A percentile compares a stretch with the other conserved stretches of the same genome.
These are phyloP conservation scores for Melampsora larici-populina DNA, from an alignment of 1,284 basidiomycete species.

Conservation along the genomic window DNA sequence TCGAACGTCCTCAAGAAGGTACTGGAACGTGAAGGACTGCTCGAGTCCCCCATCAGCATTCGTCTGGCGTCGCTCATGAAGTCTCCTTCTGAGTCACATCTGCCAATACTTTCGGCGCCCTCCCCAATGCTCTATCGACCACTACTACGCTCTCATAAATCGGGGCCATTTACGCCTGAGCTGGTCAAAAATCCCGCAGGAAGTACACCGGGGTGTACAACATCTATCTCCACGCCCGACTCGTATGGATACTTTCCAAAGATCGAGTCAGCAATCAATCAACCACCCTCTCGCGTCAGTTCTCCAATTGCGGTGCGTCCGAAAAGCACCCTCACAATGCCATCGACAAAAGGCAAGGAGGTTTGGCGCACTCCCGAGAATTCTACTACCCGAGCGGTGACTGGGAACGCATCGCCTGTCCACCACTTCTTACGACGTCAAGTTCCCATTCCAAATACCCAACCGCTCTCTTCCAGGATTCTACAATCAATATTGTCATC, in stretches of 20 bases:
- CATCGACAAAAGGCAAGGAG: neutral
- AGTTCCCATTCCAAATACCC: conserved; percentile 7
- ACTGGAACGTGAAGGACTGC: neutral
- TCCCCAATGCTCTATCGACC: neutral
- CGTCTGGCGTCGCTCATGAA: neutral
- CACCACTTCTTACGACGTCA: conserved; percentile 8
- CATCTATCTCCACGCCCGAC: neutral
- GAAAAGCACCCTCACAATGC: neutral
- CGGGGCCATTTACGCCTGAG: neutral
- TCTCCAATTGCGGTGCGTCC: neutral
- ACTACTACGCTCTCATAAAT: neutral
- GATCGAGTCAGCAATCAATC: neutral
- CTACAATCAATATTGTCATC: conserved; percentile 29
- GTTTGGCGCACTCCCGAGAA: conserved; percentile 8
- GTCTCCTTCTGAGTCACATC: neutral
- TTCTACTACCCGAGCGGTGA: conserved; percentile 13
- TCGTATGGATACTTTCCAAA: neutral
- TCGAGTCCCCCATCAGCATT: neutral
- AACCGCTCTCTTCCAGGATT: conserved; percentile 27
- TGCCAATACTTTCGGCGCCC: neutral
- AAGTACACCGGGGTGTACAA: neutral
- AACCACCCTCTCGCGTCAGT: neutral
- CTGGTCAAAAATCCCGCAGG: neutral
- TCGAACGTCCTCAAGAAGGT: neutral
- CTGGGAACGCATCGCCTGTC: conserved; percentile 3